phyloP scores from a whole-genome alignment of 805 yeast genomes.

The Myxozyma mucilagina region DNA sequence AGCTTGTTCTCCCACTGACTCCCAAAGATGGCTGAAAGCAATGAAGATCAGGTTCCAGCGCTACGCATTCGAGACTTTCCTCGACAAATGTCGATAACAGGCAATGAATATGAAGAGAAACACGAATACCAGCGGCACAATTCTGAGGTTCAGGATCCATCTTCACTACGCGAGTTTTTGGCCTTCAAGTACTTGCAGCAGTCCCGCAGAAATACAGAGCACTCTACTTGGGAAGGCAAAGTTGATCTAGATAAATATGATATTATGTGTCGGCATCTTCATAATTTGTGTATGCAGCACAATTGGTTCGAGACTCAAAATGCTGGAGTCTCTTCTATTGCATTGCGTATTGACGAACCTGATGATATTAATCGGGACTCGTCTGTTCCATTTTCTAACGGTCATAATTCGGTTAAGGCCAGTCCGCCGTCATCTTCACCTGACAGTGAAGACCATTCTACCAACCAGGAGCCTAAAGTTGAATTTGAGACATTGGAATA shows the following conservation, averaged over 20 bases:
- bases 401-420: too few species aligned
- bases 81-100: not conserved
- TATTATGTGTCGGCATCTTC: slow-evolving; percentile 22
- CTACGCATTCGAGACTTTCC: too few species aligned
- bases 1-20: too few species aligned
- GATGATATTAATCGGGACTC: not conserved
- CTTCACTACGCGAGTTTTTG: not conserved
- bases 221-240: not conserved
- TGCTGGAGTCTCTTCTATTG: slow-evolving; percentile 5
- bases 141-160: not conserved
- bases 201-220: not conserved
- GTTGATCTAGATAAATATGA: slow-evolving; percentile 20
- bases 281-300: slow-evolving; percentile 14
- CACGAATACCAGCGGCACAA: not conserved
- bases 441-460: not conserved
- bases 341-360: slow-evolving; percentile 7
- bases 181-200: not conserved
- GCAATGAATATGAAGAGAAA: not conserved
- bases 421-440: too few species aligned
- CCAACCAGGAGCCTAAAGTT: not conserved
- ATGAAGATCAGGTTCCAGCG: too few species aligned
- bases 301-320: slow-evolving; percentile 22
- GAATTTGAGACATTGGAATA: not conserved
- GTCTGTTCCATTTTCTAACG: not conserved
- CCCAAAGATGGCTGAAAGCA: too few species aligned